Base-by-base conservation (phyloP, 1,284 basidiomycete genomes). In the Volvariella surrecta region DNA sequence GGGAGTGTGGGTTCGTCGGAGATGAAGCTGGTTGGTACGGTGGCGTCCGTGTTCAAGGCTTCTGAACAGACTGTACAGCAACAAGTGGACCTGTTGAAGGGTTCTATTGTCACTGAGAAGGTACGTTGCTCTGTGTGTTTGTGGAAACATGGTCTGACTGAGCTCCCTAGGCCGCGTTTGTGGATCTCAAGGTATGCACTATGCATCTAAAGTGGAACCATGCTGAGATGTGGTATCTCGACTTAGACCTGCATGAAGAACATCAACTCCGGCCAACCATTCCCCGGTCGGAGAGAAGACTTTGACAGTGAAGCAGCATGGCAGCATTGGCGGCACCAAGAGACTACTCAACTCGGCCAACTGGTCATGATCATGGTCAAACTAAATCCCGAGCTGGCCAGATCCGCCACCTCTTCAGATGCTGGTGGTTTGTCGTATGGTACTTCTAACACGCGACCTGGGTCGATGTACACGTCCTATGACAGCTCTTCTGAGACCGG, bases 291-390 rank as follows among this genome's bases (percentile, higher is more conserved):
- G 39, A 73, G 83, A 50, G 82, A 89, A 51, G 94, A 99, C 59
- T 99, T 98, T 54, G 72, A 77, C 19, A 80, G 62, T 45, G 87
- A 86, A 2, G 76, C 79, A 1, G 87, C 86, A 0, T 98, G 89
- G 79, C 74, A 82, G 28, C 71, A 85, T 28, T 98, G 92, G 89
- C 74, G 81, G 31, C 77, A 82, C 1, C 65, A 79, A n/a, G 95
- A 98, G 67, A 84, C 89, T 0, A 73, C 86, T 0, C 76, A 83
- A 44, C 69, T 98, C 2, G 90, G 90, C 21, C 87, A 94, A 59
- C 74, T 91, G 44, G 90, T 97, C 76, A 72, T 95, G 40, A 71
- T 80, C 18, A 89, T 97, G 83, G 82, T 92, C 45, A 76, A 89
- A 54, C 69, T 81, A 49, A 92, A 96, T 49, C 92, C 94, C 0